Conservation (phyloP, 2,329 filamentous ascomycete genomes). For the Dothideomycetidae sp. region DNA sequence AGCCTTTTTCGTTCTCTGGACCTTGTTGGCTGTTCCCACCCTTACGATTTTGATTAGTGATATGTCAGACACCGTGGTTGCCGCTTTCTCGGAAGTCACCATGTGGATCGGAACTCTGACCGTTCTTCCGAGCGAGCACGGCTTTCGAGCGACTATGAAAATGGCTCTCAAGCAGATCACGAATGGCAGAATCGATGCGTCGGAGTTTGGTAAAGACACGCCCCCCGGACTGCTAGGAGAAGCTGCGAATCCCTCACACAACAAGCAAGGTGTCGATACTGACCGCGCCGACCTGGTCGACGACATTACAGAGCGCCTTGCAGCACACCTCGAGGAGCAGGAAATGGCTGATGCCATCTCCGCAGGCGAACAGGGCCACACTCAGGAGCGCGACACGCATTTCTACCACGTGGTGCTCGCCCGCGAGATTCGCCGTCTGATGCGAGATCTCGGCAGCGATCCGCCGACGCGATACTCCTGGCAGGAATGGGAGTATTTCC, state of each 20-base stretch:
- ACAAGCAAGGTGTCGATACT: slow-evolving; percentile 5
- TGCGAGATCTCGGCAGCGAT: slow-evolving; percentile 27
- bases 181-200: slow-evolving; percentile 11
- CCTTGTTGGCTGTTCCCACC: slow-evolving; percentile 39
- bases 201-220: slow-evolving; percentile 12
- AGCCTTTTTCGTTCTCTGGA: slow-evolving; percentile 45
- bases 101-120: slow-evolving; percentile 42
- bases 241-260: neutral
- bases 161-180: slow-evolving; percentile 12
- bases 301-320: slow-evolving; percentile 20
- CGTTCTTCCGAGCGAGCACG: slow-evolving; percentile 37
- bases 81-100: slow-evolving; percentile 39
- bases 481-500: slow-evolving; percentile 34
- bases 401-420: slow-evolving; percentile 38
- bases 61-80: slow-evolving; percentile 42
- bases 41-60: slow-evolving; percentile 41
- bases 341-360: slow-evolving; percentile 29
- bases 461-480: slow-evolving; percentile 26
- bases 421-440: slow-evolving; percentile 30
- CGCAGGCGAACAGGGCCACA: slow-evolving; percentile 29
- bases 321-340: slow-evolving; percentile 27
- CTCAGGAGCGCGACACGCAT: slow-evolving; percentile 33
- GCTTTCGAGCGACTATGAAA: slow-evolving; percentile 24
- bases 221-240: slow-evolving; percentile 7
- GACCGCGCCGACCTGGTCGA: slow-evolving; percentile 8